Percentiles rank a stretch among this genome's conserved stretches.
phyloP scores from a whole-genome alignment of 352 stramenopile genomes.

The Phytophthora cryptogea region DNA sequence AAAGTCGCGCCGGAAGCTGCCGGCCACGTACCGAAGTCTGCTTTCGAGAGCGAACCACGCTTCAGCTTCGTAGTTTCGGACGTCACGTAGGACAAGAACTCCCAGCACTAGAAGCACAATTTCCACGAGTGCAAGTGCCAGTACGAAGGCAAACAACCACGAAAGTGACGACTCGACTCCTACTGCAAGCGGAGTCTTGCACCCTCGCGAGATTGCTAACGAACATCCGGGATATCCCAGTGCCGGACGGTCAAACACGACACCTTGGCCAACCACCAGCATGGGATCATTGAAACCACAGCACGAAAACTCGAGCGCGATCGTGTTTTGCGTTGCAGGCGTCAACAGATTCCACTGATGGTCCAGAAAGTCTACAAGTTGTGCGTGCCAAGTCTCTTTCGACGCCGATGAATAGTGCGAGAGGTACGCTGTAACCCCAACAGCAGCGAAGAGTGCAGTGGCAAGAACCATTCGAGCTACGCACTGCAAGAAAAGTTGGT shows the following conservation, averaged over 20 bases:
- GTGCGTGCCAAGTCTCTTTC: slow-evolving; percentile 30
- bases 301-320: slow-evolving; percentile 51
- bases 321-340: slow-evolving; percentile 32
- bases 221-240: slow-evolving; percentile 43
- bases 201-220: slow-evolving; percentile 41
- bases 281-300: slow-evolving; percentile 61
- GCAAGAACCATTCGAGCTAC: slow-evolving; percentile 17
- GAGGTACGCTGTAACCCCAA: slow-evolving; percentile 41
- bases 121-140: slow-evolving; percentile 43
- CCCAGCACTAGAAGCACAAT: slow-evolving; percentile 27
- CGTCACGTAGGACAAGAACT: slow-evolving; percentile 30
- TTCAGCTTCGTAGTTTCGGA: slow-evolving; percentile 38
- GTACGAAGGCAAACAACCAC: slow-evolving; percentile 52
- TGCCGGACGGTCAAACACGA: slow-evolving; percentile 54
- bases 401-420: slow-evolving; percentile 38
- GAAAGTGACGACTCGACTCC: slow-evolving; percentile 45
- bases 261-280: slow-evolving; percentile 29
- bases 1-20: slow-evolving; percentile 58
- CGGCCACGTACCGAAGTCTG: slow-evolving; percentile 53
- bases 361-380: slow-evolving; percentile 43
- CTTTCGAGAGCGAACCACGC: slow-evolving; percentile 58
- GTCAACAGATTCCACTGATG: slow-evolving; percentile 43
- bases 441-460: slow-evolving; percentile 32
- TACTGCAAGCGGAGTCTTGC: slow-evolving; percentile 31
- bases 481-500: slow-evolving; percentile 52